These are phyloP conservation scores for Salix exigua DNA, from an alignment of 345 rosid species.

Conservation along the genomic window DNA sequence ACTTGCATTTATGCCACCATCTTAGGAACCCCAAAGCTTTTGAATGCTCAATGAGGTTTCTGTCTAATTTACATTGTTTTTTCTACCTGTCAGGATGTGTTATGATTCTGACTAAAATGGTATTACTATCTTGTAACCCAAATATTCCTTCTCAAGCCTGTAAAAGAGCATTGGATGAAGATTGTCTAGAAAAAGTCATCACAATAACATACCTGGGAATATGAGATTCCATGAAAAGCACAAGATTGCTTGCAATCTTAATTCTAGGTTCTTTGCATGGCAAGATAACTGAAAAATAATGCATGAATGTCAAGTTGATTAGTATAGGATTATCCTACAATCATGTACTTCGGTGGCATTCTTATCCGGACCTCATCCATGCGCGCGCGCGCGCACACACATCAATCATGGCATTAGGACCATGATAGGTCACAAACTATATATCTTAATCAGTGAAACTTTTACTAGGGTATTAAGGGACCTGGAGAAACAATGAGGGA, in stretches of 20 bases:
- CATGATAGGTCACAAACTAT: not conserved
- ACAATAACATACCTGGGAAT: not conserved
- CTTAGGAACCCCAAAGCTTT: not conserved
- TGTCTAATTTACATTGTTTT: not conserved
- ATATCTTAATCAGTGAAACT: not conserved
- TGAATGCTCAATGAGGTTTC: not conserved
- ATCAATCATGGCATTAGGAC: not conserved
- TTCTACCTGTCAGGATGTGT: not conserved
- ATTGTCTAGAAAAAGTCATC: not conserved
- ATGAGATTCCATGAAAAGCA: not conserved
- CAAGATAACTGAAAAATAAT: not conserved
- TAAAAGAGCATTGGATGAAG: not conserved
- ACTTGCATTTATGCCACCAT: not conserved
- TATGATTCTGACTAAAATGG: not conserved
- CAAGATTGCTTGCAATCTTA: not conserved
- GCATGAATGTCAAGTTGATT: not conserved
- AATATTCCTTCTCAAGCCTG: not conserved
- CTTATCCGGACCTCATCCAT: not conserved
- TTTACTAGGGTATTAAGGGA: not conserved
- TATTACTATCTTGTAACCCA: not conserved
- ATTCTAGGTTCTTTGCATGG: not conserved
- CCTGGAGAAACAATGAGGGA: not conserved
- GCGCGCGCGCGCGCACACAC: too few relatives aligned
- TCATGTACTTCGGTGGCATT: not conserved
- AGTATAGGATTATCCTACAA: not conserved